Conservation (phyloP, 805 yeast genomes). For the Kuraishia ogatae region DNA sequence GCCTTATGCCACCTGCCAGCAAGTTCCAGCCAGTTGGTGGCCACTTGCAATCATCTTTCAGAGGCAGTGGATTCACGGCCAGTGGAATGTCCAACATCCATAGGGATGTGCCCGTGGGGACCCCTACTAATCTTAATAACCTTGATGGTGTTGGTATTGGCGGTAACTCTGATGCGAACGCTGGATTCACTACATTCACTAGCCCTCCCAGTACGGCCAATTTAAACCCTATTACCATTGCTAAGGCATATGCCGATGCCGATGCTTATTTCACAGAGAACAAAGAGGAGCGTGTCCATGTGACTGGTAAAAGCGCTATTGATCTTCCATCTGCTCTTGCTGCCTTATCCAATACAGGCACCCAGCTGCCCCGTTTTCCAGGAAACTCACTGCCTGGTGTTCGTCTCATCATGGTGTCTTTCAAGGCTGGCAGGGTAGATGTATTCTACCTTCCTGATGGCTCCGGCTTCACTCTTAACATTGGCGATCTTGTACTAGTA, state of each 20-base stretch:
- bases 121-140: too few species aligned
- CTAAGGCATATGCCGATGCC: conserved; percentile 5
- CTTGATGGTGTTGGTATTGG: too few species aligned
- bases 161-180: not conserved
- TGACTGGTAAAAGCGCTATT: conserved; percentile 6
- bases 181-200: not conserved
- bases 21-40: not conserved
- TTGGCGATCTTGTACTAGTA: conserved; percentile 68
- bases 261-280: conserved; percentile 9
- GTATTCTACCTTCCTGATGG: conserved; percentile 54
- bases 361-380: conserved; percentile 27
- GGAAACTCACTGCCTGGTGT: conserved; percentile 20
- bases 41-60: not conserved
- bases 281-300: conserved; percentile 6
- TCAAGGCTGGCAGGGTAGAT: conserved; percentile 75
- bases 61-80: not conserved
- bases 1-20: conserved; percentile 1
- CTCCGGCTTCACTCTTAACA: conserved; percentile 24
- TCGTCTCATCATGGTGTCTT: conserved; percentile 54
- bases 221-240: not conserved
- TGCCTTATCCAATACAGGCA: conserved; percentile 22
- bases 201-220: not conserved
- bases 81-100: not conserved
- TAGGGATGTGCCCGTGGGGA: not conserved
- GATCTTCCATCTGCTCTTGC: conserved; percentile 6